These are phyloP conservation scores for Stevia rebaudiana DNA, from an alignment of 140 eudicot genomes.

Conservation along the genomic window DNA sequence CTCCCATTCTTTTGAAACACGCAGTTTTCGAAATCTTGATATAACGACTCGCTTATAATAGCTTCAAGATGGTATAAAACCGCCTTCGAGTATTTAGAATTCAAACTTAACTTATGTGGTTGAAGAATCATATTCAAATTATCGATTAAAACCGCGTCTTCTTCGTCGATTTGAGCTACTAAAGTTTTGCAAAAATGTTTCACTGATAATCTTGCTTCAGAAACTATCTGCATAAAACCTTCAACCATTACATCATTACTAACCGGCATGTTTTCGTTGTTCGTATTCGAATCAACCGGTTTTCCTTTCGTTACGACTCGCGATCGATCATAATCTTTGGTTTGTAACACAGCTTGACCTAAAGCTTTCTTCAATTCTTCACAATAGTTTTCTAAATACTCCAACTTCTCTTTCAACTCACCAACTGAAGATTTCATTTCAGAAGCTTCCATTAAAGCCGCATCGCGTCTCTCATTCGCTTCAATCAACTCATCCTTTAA, in stretches of 20 bases:
- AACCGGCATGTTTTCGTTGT: conserved; percentile 61
- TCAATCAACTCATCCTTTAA: conserved; percentile 62
- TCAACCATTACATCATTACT: conserved; percentile 84
- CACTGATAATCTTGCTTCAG: conserved; percentile 85
- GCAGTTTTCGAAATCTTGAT: conserved; percentile 79
- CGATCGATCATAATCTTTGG: conserved; percentile 29
- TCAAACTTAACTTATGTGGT: conserved; percentile 60
- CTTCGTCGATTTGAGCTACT: conserved; percentile 57
- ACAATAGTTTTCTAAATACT: conserved; percentile 66
- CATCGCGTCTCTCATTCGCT: conserved; percentile 64
- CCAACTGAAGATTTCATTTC: conserved; percentile 78
- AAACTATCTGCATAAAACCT: conserved; percentile 81
- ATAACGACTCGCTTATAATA: conserved; percentile 62
- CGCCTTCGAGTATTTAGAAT: conserved; percentile 59
- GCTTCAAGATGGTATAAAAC: conserved; percentile 76
- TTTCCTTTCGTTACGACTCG: conserved; percentile 38
- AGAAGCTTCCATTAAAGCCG: conserved; percentile 58
- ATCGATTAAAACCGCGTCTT: conserved; percentile 42
- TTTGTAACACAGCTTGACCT: conserved; percentile 46
- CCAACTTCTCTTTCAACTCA: conserved; percentile 59
- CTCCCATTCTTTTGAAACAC: conserved; percentile 67
- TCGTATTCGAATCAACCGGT: conserved; percentile 20
- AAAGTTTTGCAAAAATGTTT: conserved; percentile 80
- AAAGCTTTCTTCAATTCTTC: conserved; percentile 78
- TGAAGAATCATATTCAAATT: conserved; percentile 60